Evolutionary conservation across 768 basidiomycete species (phyloP).

Genomic region (Vishniacozyma victoriae): DNA sequence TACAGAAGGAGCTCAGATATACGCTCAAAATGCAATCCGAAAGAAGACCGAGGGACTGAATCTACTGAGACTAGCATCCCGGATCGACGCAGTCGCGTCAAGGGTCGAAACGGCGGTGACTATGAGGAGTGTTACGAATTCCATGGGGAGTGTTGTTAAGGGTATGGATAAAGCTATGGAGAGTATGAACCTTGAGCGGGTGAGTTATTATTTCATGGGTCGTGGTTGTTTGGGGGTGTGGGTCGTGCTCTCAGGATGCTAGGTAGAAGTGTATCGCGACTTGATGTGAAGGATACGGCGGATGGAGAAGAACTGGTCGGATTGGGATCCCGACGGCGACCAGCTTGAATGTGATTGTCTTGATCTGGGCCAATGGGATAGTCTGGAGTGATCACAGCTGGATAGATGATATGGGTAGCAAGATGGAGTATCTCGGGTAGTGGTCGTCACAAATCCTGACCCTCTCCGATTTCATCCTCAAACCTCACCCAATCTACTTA

Average conservation of each 20-base stretch:
- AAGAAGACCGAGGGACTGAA: slow-evolving; percentile 96
- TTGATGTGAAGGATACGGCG: too few species aligned
- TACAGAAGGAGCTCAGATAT: slow-evolving; percentile 93
- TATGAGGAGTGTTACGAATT: slow-evolving; percentile 86
- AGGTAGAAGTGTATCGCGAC: too few species aligned
- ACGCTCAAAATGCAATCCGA: slow-evolving; percentile 94
- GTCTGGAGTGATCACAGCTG: not conserved
- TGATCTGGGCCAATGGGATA: not conserved
- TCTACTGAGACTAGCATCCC: slow-evolving; percentile 77
- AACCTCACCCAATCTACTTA: not conserved
- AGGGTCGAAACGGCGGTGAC: slow-evolving; percentile 97
- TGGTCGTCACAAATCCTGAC: too few species aligned
- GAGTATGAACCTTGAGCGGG: slow-evolving; percentile 94
- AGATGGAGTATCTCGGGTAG: too few species aligned
- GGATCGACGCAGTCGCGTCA: slow-evolving; percentile 94
- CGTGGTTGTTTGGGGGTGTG: not conserved
- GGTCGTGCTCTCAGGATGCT: too few species aligned
- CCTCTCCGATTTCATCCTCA: not conserved
- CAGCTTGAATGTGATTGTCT: not conserved
- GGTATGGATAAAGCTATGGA: slow-evolving; percentile 99
- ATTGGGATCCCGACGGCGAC: too few species aligned
- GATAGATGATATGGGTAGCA: too few species aligned
- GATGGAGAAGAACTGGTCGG: too few species aligned
- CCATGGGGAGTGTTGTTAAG: slow-evolving; percentile 90
- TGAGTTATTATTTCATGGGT: slow-evolving; percentile 48